Evolutionary conservation across 768 basidiomycete species (phyloP), one percentile per base, ranked within the genome.

Genomic region (Pleurotus eryngii): DNA sequence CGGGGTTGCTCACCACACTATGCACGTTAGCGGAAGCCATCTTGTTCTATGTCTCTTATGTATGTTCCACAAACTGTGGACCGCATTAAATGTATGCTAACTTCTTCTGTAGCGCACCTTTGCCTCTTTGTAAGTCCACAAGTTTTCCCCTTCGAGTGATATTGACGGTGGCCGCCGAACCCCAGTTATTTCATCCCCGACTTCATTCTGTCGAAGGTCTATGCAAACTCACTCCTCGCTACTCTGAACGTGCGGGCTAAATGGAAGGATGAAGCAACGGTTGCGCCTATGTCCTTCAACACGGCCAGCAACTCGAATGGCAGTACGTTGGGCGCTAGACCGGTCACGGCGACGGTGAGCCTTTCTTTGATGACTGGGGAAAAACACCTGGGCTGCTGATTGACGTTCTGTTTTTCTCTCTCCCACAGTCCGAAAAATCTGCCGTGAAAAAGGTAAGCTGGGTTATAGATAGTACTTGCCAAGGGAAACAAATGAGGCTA

Each of bases 171-270:
- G 20, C 49, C 47, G 12, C 43, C 20, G 12, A 26, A 12, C 38
- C 30, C 9, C 30, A 65, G 64, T n/a, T 61, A 63, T 55, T 63
- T 61, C 39, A 58, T 65, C n/a, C 61, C 59, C 46, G 61, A 65
- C 42, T 46, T 65, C 26, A 56, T 54, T 14, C 55, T 65, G 3
- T 59, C 62, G 37, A 65, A 63, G 57, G 47, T 63, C 11, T 65
- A 65, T 46, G 62, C 60, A 1, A 65, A 59, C 39, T 59, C 61
- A 11, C 48, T 65, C 18, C 42, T 65, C 47, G 61, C 60, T 24
- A 63, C 64, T 7, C 50, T 65, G 8, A 65, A 65, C 42, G 62
- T 37, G 17, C 49, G 49, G 27, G 15, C 26, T 15, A 22, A 17
- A n/a, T 50, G 49, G 49, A 35, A 35, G 30, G 30, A 35, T 11